Evolutionary conservation across 352 stramenopile genomes (phyloP).

Genomic region (Phytopythium cucurbitacearum): DNA sequence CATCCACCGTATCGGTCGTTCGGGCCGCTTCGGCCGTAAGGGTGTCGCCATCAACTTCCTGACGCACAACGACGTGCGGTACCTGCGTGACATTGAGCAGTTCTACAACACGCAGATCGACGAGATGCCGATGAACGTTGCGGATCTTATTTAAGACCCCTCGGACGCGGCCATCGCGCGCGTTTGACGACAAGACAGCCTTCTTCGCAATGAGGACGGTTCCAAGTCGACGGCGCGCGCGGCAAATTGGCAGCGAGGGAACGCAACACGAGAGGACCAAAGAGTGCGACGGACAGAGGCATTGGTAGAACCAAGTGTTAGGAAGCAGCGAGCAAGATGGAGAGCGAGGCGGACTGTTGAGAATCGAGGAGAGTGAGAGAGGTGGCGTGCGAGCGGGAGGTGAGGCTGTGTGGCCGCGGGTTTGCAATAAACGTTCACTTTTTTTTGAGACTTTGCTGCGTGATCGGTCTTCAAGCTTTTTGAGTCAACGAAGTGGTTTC

Average conservation of each 20-base stretch:
- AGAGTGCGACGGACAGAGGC: conserved; percentile 18
- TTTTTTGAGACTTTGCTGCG: conserved; percentile 3
- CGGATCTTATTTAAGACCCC: conserved; percentile 96
- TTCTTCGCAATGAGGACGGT: no score
- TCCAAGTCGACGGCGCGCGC: neutral
- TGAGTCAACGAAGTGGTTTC: conserved; percentile 4
- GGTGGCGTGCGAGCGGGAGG: conserved; percentile 8
- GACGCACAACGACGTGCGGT: conserved; percentile 97
- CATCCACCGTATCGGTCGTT: conserved; percentile 99
- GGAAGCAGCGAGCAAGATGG: conserved; percentile 28
- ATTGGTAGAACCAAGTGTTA: conserved; percentile 33
- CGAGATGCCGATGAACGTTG: conserved; percentile 99
- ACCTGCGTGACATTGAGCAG: conserved; percentile 99
- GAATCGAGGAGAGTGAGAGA: conserved; percentile 13
- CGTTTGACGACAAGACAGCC: neutral
- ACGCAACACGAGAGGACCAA: conserved; percentile 28
- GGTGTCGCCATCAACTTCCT: conserved; percentile 99
- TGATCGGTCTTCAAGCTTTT: conserved; percentile 6
- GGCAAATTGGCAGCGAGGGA: neutral
- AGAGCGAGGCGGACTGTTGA: conserved; percentile 16
- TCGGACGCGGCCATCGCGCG: conserved; percentile 7
- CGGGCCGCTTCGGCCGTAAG: conserved; percentile 99
- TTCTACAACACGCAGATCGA: conserved; percentile 99
- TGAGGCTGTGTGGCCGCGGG: conserved; percentile 15
- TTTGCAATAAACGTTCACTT: conserved; percentile 13